A percentile compares a stretch with the other conserved stretches of the same genome.
phyloP scores from a whole-genome alignment of 352 stramenopile genomes.

The Phytophthora fragariaefolia region DNA sequence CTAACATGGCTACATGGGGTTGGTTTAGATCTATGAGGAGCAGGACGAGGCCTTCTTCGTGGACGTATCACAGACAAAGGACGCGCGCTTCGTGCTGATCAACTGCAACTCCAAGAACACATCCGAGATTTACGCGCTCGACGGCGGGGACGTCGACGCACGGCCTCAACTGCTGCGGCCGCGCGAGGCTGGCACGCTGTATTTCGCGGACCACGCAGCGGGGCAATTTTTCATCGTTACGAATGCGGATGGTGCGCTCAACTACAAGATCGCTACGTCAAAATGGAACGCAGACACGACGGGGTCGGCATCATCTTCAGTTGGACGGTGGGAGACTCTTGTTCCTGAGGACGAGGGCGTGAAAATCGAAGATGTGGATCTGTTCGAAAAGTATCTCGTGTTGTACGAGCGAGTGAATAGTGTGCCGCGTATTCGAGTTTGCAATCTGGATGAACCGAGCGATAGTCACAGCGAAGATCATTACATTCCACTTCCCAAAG shows the following conservation, averaged over 20 bases:
- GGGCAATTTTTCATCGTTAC: constrained; percentile 84
- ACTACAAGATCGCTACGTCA: constrained; percentile 79
- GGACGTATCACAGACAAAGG: constrained; percentile 87
- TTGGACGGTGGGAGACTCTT: constrained; percentile 50
- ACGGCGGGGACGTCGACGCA: constrained; percentile 30
- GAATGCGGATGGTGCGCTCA: constrained; percentile 70
- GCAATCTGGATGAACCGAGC: constrained; percentile 17
- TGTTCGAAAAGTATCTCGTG: constrained; percentile 83
- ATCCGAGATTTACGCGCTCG: constrained; percentile 82
- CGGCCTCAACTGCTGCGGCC: constrained; percentile 53
- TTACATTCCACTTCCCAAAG: constrained; percentile 61
- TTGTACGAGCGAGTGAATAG: constrained; percentile 83
- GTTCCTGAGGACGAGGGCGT: constrained; percentile 63
- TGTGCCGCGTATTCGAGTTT: constrained; percentile 78
- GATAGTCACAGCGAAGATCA: constrained; percentile 25
- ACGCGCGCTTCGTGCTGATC: constrained; percentile 80
- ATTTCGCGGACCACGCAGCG: constrained; percentile 85
- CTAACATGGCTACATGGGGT: constrained; percentile 11
- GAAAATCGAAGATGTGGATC: constrained; percentile 90
- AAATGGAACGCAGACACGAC: constrained; percentile 9
- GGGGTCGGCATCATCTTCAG: not conserved
- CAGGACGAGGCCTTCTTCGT: constrained; percentile 80
- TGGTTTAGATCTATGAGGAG: constrained; percentile 77
- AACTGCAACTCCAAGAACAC: constrained; percentile 90
- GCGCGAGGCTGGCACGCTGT: constrained; percentile 67